A percentile compares a stretch with the other conserved stretches of the same genome.
Evolutionary conservation across 192 early-diverging fungal species (phyloP).

Genomic region (Haplosporangium gracile): DNA sequence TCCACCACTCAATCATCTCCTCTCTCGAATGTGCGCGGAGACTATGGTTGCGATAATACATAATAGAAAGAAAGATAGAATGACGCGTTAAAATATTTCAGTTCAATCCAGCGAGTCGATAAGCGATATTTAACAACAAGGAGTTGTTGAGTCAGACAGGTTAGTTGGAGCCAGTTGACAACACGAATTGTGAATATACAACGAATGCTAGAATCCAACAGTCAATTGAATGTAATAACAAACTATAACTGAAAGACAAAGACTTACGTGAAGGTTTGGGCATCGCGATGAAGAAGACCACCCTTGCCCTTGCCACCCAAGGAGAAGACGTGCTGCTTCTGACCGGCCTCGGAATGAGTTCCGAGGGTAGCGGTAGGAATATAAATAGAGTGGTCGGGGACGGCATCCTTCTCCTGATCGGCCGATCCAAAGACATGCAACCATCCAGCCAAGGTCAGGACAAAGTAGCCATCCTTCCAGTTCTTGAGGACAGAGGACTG

Average conservation of each 20-base stretch:
- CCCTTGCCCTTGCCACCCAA: constrained; percentile 44
- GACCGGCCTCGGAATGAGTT: constrained; percentile 24
- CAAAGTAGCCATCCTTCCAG: constrained; percentile 60
- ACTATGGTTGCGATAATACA: neutral
- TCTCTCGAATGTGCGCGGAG: constrained; percentile 44
- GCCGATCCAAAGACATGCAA: constrained; percentile 58
- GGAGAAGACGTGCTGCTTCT: constrained; percentile 47
- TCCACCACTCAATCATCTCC: constrained; percentile 50
- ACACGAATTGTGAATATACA: no score
- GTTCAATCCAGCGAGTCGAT: no score
- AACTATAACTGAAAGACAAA: no score
- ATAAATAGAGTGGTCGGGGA: constrained; percentile 59
- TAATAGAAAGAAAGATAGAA: no score
- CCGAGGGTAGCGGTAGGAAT: constrained; percentile 47
- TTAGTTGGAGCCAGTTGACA: no score
- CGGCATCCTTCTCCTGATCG: constrained; percentile 25
- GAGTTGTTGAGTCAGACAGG: neutral
- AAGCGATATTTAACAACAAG: neutral
- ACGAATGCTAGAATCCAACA: no score
- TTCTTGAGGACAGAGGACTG: constrained; percentile 58
- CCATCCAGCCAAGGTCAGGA: constrained; percentile 59
- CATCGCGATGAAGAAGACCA: constrained; percentile 43
- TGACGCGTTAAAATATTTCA: no score
- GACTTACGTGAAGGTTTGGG: constrained; percentile 45
- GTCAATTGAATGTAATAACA: no score